Base-by-base conservation (phyloP, 148 eudicot species). In the Rhododendron kiyosumense region DNA sequence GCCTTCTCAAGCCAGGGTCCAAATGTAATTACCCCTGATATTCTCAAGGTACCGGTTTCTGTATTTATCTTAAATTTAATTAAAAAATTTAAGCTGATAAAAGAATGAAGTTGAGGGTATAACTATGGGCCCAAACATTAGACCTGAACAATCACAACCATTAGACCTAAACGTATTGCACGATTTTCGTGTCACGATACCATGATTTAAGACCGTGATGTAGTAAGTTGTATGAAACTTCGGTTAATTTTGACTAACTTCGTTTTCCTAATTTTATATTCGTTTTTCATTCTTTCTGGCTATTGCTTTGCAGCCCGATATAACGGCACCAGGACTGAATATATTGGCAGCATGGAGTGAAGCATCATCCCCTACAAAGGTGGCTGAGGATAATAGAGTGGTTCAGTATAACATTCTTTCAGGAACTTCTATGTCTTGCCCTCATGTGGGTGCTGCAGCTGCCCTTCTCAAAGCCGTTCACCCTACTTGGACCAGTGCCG, bases 401-500 rank as follows among this genome's bases (percentile, higher is more conserved):
- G 95, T 91, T 0, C 71, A 92, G 87, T 95, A 94, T 88, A 95
- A 94, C 78, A 90, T 95, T 41, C 81, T 86, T 28, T 95, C 98
- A 0, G 98, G 98, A 82, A 95, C 98, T 80, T 95, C 98, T 9
- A 95, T 95, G 98, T 89, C 98, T n/a, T 94, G 97, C 89, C 98
- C 98, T 73, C 98, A 95, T 88, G 93, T 95, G 14, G 87, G 93
- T 3, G 98, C 91, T 41, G 94, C 97, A 48, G 93, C 97, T 20
- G 97, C 95, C 4, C 93, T 95, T 79, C 91, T 94, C 71, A 95
- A 91, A 85, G 97, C 97, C 34, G 84, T 93, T 22, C 93, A 95
- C 84, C 98, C 98, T 54, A 71, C 83, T 51, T 95, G 98, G 98
- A 91, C 91, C 79, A 89, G 93, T 83, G 97, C 98, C 28, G 98